Conservation (phyloP, 805 yeast genomes). For the Wickerhamomyces strasburgensis region DNA sequence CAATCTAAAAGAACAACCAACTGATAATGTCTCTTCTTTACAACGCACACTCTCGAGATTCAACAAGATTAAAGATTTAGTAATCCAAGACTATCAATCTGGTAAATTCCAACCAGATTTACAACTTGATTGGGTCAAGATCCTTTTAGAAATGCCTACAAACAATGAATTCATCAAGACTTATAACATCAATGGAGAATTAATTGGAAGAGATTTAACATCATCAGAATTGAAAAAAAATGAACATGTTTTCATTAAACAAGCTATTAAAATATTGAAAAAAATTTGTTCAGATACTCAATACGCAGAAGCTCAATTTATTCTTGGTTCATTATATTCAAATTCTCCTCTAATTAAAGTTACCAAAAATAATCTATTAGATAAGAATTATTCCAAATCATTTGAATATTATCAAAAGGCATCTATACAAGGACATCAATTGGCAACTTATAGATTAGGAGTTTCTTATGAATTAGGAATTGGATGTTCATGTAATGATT, state of each 20-base stretch:
- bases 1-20: slow-evolving; percentile 2
- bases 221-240: slow-evolving; percentile 44
- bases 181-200: slow-evolving; percentile 44
- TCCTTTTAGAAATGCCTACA: slow-evolving; percentile 44
- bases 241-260: slow-evolving; percentile 48
- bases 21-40: neutral
- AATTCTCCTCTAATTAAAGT: slow-evolving; percentile 42
- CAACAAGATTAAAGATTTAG: slow-evolving; percentile 26
- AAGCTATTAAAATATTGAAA: slow-evolving; percentile 56
- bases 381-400: slow-evolving; percentile 55
- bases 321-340: slow-evolving; percentile 58
- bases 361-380: slow-evolving; percentile 43
- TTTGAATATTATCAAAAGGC: slow-evolving; percentile 56
- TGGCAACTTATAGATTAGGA: slow-evolving; percentile 64
- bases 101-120: slow-evolving; percentile 39
- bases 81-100: slow-evolving; percentile 30
- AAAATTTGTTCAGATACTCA: slow-evolving; percentile 46
- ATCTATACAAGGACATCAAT: slow-evolving; percentile 50
- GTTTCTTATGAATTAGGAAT: slow-evolving; percentile 67
- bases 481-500: slow-evolving; percentile 41
- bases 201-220: slow-evolving; percentile 31
- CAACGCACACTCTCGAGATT: slow-evolving; percentile 29
- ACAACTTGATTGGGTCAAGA: slow-evolving; percentile 64
- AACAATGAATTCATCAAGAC: slow-evolving; percentile 36
- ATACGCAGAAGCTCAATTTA: slow-evolving; percentile 52